Percentiles rank a stretch among this genome's conserved stretches.
Evolutionary conservation across 495 filamentous ascomycete species (phyloP).

Genomic region (Talaromyces thailandensis): DNA sequence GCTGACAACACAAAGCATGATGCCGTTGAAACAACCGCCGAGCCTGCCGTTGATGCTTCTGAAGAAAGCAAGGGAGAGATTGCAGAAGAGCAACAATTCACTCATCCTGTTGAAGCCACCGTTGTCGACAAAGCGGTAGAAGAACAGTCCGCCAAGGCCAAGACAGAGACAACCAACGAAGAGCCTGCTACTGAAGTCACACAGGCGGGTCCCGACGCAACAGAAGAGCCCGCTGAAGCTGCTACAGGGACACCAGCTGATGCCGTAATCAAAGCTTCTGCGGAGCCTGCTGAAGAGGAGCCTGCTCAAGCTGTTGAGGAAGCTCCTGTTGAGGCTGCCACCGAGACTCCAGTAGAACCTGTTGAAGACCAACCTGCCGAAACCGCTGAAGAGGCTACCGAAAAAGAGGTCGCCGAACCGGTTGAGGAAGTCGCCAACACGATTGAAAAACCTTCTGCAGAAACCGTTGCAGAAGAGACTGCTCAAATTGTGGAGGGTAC

Average conservation of each 20-base stretch:
- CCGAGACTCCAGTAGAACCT: background rate
- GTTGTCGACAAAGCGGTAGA: background rate
- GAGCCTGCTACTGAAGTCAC: background rate
- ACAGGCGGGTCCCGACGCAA: background rate
- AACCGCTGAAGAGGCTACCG: background rate
- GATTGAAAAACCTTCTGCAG: background rate
- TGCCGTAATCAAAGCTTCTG: background rate
- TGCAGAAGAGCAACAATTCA: background rate
- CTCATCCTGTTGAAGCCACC: slow-evolving; percentile 12
- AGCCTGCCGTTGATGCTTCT: slow-evolving; percentile 20
- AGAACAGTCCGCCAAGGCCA: background rate
- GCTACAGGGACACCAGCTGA: background rate
- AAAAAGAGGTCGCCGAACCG: background rate
- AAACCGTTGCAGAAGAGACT: background rate
- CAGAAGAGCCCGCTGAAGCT: background rate
- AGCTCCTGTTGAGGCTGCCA: background rate
- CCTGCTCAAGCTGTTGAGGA: background rate
- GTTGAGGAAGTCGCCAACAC: background rate
- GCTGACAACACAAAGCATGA: background rate
- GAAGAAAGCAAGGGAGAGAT: background rate
- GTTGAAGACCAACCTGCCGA: background rate
- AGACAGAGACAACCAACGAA: background rate
- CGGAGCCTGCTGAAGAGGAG: background rate
- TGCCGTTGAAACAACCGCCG: background rate
- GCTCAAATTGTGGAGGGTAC: background rate